Base-by-base conservation (phyloP, 2,329 filamentous ascomycete species). In the Niveomyces coronatus region DNA sequence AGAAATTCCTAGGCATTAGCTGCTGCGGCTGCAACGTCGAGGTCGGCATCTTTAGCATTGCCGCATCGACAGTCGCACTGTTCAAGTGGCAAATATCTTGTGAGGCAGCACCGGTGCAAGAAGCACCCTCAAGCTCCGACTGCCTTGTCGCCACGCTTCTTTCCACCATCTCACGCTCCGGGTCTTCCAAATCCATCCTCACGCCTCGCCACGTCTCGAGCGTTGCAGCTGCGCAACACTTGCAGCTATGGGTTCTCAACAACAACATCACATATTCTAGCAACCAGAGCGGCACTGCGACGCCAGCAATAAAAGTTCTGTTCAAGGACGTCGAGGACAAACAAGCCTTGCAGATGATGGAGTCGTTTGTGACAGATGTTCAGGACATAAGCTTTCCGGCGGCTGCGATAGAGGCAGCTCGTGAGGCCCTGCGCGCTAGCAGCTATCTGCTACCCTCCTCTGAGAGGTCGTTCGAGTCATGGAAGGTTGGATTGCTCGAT, bases 401-500 rank as follows among this genome's bases (percentile, higher is more conserved):
- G 2, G 57, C 63, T 4, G 64, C 73, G 4, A 71, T 79, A 19
- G 41, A 53, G 5, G 58, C 60, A 20, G 54, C 79, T 6, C 47
- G 55, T 2, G 44, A 49, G 5, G 58, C 54, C 9, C 57, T 86
- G 18, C 51, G 60, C 9, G 51, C 50, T 7, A 77, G 70, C 45
- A 72, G 66, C 24, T 29, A 44, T 3, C 50, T 76, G 13, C 52
- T 85, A 8, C 80, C 81, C 2, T 52, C 47, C 1, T 61, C 61
- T 8, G 74, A 79, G 42, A 65, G 74, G 40, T 59, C 49, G 19
- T 82, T 83, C 46, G 66, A 73, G 51, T 71, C 69, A n/a, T 86
- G 80, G 80, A 67, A 68, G 18, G 76, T 85, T 5, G 79, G 77
- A 2, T 53, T 85, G 14, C 51, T 85, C 42, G 66, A 70, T 30